These are phyloP conservation scores for Senecio squalidus DNA, from an alignment of 140 eudicot genomes.

Conservation along the genomic window DNA sequence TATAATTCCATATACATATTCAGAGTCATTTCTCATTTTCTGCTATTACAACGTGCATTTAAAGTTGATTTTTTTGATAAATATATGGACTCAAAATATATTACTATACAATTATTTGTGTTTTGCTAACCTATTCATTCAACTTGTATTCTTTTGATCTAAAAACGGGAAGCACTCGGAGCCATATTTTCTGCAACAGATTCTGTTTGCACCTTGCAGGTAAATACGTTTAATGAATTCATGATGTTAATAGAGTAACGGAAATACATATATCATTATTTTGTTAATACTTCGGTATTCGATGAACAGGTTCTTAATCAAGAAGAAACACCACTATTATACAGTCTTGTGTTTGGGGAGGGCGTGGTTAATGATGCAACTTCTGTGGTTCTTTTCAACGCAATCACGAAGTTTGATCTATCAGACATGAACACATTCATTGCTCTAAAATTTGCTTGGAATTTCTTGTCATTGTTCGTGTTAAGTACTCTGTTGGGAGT, in stretches of 20 bases:
- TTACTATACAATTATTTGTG: slow-evolving; percentile 1
- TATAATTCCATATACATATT: not conserved
- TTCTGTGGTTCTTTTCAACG: slow-evolving; percentile 77
- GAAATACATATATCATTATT: not conserved
- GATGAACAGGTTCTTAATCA: slow-evolving; percentile 73
- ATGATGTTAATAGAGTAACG: not conserved
- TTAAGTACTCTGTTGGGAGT: slow-evolving; percentile 76
- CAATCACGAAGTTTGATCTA: slow-evolving; percentile 56
- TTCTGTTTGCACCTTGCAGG: slow-evolving; percentile 98
- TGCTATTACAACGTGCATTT: not conserved
- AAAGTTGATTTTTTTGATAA: not conserved
- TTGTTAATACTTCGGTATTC: slow-evolving; percentile 1
- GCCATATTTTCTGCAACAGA: too few species aligned
- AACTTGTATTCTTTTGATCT: slow-evolving; percentile 16
- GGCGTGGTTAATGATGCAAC: slow-evolving; percentile 97
- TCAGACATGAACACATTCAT: slow-evolving; percentile 36
- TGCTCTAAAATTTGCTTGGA: slow-evolving; percentile 45
- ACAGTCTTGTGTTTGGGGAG: too few species aligned
- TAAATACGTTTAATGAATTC: slow-evolving; percentile 14
- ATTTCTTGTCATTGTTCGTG: slow-evolving; percentile 43
- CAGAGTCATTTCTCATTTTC: not conserved
- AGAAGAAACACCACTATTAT: slow-evolving; percentile 69
- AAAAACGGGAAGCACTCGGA: slow-evolving; percentile 60
- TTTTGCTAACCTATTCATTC: slow-evolving; percentile 11
- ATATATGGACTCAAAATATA: not conserved